Conservation (phyloP, 2,329 filamentous ascomycete species). For the Rugonectria rugulosa region DNA sequence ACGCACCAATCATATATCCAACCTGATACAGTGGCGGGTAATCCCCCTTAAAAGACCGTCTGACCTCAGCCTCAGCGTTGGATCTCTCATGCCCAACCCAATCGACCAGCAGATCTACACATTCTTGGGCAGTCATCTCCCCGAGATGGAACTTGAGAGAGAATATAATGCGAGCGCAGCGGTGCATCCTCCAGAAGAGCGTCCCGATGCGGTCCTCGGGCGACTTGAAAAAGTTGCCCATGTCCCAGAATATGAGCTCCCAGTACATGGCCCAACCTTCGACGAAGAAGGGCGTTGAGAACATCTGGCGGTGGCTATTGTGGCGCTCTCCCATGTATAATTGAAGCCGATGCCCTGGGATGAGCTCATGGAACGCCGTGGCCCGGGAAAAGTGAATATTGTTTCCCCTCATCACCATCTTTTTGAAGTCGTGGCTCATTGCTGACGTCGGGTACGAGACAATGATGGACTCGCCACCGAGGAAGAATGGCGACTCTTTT, state of each 20-base stretch:
- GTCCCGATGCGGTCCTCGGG: slow-evolving; percentile 64
- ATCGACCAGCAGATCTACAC: slow-evolving; percentile 63
- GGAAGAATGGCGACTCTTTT: slow-evolving; percentile 66
- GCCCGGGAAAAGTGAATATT: slow-evolving; percentile 64
- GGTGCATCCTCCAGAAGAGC: slow-evolving; percentile 70
- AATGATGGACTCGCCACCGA: slow-evolving; percentile 61
- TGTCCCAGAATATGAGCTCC: slow-evolving; percentile 66
- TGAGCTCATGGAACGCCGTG: slow-evolving; percentile 69
- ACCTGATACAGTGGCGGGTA: slow-evolving; percentile 67
- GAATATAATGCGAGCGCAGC: slow-evolving; percentile 66
- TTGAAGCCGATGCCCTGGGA: slow-evolving; percentile 66
- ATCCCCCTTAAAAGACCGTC: slow-evolving; percentile 62
- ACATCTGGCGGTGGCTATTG: slow-evolving; percentile 58
- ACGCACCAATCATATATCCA: slow-evolving; percentile 65
- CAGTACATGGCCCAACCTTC: slow-evolving; percentile 70
- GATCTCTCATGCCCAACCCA: slow-evolving; percentile 65
- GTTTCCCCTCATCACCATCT: slow-evolving; percentile 68
- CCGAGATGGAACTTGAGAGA: slow-evolving; percentile 66
- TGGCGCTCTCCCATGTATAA: slow-evolving; percentile 55
- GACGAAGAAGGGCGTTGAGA: slow-evolving; percentile 65
- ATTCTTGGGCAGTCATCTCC: slow-evolving; percentile 59
- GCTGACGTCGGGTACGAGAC: slow-evolving; percentile 63
- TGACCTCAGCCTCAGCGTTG: slow-evolving; percentile 67
- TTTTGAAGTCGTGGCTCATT: slow-evolving; percentile 62
- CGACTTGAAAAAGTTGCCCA: slow-evolving; percentile 57